phyloP scores from a whole-genome alignment of 768 basidiomycete genomes.

The Nevesoporus exiguus region DNA sequence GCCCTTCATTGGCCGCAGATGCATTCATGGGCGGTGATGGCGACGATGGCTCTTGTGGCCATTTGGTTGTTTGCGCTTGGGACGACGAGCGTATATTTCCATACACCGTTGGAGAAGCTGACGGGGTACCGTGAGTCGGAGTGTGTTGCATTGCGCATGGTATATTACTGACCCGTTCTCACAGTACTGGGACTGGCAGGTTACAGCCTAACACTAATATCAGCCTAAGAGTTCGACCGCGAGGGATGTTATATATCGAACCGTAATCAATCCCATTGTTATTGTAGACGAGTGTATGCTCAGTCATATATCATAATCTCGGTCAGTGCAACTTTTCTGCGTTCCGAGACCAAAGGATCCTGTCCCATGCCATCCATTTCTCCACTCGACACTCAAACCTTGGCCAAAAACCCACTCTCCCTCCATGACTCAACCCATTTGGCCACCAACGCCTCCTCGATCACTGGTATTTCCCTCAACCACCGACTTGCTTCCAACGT shows the following conservation, averaged over 20 bases:
- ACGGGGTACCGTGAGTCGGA: slow-evolving; percentile 71
- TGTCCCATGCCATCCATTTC: background rate
- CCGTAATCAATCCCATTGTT: background rate
- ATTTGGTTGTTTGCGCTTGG: slow-evolving; percentile 73
- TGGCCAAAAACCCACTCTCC: slow-evolving; percentile 35
- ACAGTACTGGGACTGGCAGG: slow-evolving; percentile 41
- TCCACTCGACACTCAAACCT: background rate
- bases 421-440: slow-evolving; percentile 45
- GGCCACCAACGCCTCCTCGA: slow-evolving; percentile 31
- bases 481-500: slow-evolving; percentile 15
- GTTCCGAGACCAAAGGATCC: background rate
- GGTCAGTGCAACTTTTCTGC: background rate
- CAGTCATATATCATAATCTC: background rate
- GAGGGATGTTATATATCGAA: background rate
- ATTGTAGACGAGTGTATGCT: background rate
- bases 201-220: slow-evolving; percentile 32
- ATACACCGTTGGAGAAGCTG: slow-evolving; percentile 82
- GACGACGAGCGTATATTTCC: slow-evolving; percentile 90
- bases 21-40: slow-evolving; percentile 48
- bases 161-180: slow-evolving; percentile 2
- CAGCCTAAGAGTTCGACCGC: slow-evolving; percentile 6
- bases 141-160: background rate
- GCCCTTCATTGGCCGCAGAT: slow-evolving; percentile 36
- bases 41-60: slow-evolving; percentile 46
- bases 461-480: slow-evolving; percentile 15